phyloP scores from a whole-genome alignment of 1,139 yeast genomes.

The Groenewaldozyma auringiensis region DNA sequence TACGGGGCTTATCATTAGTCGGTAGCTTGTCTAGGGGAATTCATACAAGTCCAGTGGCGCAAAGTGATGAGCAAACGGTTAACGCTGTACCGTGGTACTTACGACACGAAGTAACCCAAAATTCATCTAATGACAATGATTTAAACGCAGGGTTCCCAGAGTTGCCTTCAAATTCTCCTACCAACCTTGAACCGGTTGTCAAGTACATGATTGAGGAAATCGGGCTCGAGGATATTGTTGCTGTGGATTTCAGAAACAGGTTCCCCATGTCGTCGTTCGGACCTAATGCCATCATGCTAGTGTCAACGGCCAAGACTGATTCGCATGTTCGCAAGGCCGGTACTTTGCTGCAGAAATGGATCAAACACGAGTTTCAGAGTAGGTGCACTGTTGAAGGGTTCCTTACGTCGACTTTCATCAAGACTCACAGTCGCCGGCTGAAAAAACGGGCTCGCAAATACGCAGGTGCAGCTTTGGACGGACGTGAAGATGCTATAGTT shows the following conservation, averaged over 20 bases:
- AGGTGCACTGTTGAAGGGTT: conserved; percentile 65
- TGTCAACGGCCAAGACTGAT: conserved; percentile 73
- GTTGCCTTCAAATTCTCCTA: conserved; percentile 54
- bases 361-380: conserved; percentile 38
- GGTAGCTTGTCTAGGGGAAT: too few relatives aligned
- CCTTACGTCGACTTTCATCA: conserved; percentile 50
- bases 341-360: conserved; percentile 42
- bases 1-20: too few relatives aligned
- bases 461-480: conserved; percentile 15
- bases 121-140: conserved; percentile 10
- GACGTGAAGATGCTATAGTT: conserved; percentile 7
- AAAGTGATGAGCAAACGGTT: background rate
- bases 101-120: conserved; percentile 19
- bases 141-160: conserved; percentile 22
- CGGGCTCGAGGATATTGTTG: conserved; percentile 53
- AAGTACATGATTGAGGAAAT: conserved; percentile 47
- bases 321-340: conserved; percentile 72
- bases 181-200: conserved; percentile 39
- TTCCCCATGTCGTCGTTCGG: conserved; percentile 38
- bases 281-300: conserved; percentile 41
- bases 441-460: conserved; percentile 46
- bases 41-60: too few relatives aligned
- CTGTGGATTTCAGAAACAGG: conserved; percentile 50
- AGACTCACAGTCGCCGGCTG: conserved; percentile 56
- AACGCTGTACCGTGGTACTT: conserved; percentile 25